These are phyloP conservation scores for Scheffersomyces coipomensis DNA, from an alignment of 805 yeast species.

Conservation along the genomic window DNA sequence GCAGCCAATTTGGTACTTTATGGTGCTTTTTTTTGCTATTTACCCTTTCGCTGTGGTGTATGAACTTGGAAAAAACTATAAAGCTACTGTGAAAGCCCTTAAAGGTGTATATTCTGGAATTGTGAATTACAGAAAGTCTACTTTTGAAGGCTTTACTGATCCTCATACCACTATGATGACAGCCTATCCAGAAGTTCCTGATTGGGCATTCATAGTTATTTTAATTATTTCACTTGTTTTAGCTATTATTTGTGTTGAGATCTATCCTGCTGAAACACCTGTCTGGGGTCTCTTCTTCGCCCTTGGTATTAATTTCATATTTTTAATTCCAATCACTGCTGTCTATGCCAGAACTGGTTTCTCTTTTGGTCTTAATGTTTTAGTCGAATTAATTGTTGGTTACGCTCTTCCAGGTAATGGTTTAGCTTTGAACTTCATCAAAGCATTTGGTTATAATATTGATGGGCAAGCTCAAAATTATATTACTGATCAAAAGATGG, in stretches of 20 bases:
- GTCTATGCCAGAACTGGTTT: constrained; percentile 49
- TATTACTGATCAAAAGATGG: constrained; percentile 27
- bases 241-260: constrained; percentile 27
- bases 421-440: constrained; percentile 18
- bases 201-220: constrained; percentile 26
- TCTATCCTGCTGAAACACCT: constrained; percentile 48
- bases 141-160: constrained; percentile 17
- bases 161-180: constrained; percentile 30
- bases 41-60: constrained; percentile 22
- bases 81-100: constrained; percentile 12
- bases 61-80: constrained; percentile 8
- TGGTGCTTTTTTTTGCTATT: constrained; percentile 25
- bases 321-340: constrained; percentile 50
- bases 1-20: constrained; percentile 26
- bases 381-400: constrained; percentile 50
- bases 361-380: constrained; percentile 47
- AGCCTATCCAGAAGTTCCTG: constrained; percentile 35
- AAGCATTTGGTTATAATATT: constrained; percentile 24
- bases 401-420: constrained; percentile 25
- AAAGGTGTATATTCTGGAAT: constrained; percentile 6
- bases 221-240: constrained; percentile 26
- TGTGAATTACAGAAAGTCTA: constrained; percentile 9
- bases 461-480: constrained; percentile 31
- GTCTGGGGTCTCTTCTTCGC: constrained; percentile 60
- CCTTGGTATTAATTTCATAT: constrained; percentile 47